Base-by-base conservation (phyloP, 2,329 filamentous ascomycete species). In the Sarocladium brachiariae region DNA sequence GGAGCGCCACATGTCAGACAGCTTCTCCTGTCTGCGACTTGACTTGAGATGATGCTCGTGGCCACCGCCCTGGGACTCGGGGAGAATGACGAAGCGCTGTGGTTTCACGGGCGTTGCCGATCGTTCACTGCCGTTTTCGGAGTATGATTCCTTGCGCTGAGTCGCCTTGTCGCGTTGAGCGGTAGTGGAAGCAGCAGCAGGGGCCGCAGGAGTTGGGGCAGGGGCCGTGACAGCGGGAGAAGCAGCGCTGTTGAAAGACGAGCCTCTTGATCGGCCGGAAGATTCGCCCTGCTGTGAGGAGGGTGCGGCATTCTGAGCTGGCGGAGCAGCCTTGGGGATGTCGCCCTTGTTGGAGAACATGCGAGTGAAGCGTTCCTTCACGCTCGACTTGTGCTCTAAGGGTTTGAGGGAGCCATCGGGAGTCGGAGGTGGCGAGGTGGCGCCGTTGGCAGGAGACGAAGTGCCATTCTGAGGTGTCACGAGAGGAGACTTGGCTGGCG, bases 1-100 rank as follows among this genome's bases (percentile, higher is more conserved):
- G 58, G 86, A 84, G 58, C 90, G 86, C 68, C 95, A 86, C 82
- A 97, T 88, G 66, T 95, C 90, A 18, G 87, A 86, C 51, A 99
- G 76, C 70, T 96, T 97, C 70, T 99, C 92, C 67, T 99, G 92
- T 52, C 93, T 82, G 65, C 89, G 89, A 54, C 88, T 87, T 54
- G 88, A 91, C 70, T 89, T 93, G 56, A 99, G 81, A 59, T 89
- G 82, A 65, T 99, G 93, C 61, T 87, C 84, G 62, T 99, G 93
- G 31, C 83, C 79, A 55, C 88, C 87, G 56, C 88, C 87, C 55
- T 85, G 72, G 6, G 70, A 66, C 5, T 77, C 74, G 19, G 71
- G 56, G 51, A 74, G 72, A 38, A 70, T 48, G 24, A 76, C 68
- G 61, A 80, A 84, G 57, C 81, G 77, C 55, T 76, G 71, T 31